A percentile compares a stretch with the other conserved stretches of the same genome.
Conservation (phyloP, 2,329 filamentous ascomycete species). For the Elsinoe ampelina region DNA sequence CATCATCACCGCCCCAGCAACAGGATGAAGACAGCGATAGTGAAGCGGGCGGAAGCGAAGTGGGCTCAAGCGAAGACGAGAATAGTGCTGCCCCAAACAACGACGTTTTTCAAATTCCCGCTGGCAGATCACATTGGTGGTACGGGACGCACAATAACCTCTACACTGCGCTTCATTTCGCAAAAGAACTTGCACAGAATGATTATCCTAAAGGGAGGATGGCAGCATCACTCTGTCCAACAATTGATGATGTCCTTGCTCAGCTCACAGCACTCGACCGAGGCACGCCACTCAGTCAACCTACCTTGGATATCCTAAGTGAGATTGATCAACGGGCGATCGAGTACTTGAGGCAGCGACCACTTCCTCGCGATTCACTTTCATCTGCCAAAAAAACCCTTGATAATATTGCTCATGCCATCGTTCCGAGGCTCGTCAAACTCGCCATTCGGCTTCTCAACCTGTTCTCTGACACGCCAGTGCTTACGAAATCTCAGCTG, state of each 20-base stretch:
- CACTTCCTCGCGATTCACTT: too few species aligned
- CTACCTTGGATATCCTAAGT: too few species aligned
- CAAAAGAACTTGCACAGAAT: background rate
- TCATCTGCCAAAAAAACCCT: too few species aligned
- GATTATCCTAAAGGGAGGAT: background rate
- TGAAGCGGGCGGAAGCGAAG: too few species aligned
- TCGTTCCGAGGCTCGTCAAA: background rate
- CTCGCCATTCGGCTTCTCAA: background rate
- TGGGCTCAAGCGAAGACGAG: too few species aligned
- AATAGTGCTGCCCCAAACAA: too few species aligned
- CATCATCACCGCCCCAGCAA: slow-evolving; percentile 17
- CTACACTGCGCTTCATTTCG: background rate
- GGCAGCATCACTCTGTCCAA: background rate
- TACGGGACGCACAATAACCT: background rate
- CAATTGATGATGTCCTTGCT: background rate
- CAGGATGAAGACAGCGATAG: background rate
- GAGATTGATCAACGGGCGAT: too few species aligned
- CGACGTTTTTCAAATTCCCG: background rate
- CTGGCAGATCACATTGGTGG: background rate
- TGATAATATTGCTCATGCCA: background rate
- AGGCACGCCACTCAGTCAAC: too few species aligned
- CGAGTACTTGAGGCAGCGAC: too few species aligned
- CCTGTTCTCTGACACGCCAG: background rate
- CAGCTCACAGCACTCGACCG: background rate
- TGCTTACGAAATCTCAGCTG: background rate